Evolutionary conservation across 257 asterid species (phyloP).

Genomic region (Dorcoceras hygrometricum): DNA sequence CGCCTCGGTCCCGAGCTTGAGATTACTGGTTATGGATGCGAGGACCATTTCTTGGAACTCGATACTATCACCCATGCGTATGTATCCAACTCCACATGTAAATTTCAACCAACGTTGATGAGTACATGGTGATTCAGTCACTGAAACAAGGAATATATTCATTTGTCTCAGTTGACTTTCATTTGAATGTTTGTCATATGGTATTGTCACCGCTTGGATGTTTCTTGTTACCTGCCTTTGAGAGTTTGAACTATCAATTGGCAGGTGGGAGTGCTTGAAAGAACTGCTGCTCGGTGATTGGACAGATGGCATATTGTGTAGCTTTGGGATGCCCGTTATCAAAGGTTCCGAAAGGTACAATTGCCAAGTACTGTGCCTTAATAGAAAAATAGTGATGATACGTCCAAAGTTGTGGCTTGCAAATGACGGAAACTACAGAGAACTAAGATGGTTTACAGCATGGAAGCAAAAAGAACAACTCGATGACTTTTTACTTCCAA

Average conservation of each 20-base stretch:
- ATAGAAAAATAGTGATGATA: constrained; percentile 80
- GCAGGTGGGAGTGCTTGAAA: constrained; percentile 92
- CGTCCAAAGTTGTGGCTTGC: constrained; percentile 97
- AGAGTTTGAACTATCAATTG: constrained; percentile 23
- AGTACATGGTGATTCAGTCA: background rate
- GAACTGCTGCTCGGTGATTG: constrained; percentile 77
- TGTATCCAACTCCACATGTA: constrained; percentile 23
- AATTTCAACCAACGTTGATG: background rate
- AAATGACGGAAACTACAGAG: constrained; percentile 86
- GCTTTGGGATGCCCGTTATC: constrained; percentile 90
- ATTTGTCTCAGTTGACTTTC: constrained; percentile 11
- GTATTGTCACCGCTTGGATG: background rate
- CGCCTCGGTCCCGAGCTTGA: constrained; percentile 99
- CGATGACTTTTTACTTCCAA: constrained; percentile 79
- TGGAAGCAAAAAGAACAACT: constrained; percentile 76
- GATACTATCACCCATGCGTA: constrained; percentile 92
- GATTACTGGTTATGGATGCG: constrained; percentile 97
- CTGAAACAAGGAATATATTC: background rate
- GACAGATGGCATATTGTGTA: constrained; percentile 81
- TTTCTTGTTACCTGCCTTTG: no score
- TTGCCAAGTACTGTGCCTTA: constrained; percentile 80
- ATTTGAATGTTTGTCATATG: background rate
- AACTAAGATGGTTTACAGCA: constrained; percentile 92
- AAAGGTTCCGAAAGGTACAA: constrained; percentile 89
- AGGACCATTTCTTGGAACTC: constrained; percentile 89